A percentile compares a stretch with the other conserved stretches of the same genome.
Evolutionary conservation across 2,329 filamentous ascomycete genomes (phyloP).

Genomic region (Penicillium sp.): DNA sequence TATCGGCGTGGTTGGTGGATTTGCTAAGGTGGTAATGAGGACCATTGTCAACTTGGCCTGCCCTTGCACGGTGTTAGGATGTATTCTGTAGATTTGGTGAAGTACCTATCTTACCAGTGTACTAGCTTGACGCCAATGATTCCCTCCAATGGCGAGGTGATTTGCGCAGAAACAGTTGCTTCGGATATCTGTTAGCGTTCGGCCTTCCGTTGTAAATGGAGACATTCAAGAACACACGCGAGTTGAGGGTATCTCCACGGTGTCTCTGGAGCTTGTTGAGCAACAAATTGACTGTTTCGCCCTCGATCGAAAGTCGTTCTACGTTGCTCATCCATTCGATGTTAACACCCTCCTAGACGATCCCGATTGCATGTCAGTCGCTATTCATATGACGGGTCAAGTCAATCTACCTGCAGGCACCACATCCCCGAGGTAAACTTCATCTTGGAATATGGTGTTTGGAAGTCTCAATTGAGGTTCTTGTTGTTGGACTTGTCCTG

Average conservation of each 20-base stretch:
- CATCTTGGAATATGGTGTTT: constrained; percentile 26
- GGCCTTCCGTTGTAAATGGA: background rate
- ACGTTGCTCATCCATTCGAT: constrained; percentile 45
- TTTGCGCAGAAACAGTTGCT: constrained; percentile 35
- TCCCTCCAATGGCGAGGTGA: constrained; percentile 39
- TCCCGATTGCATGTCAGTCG: background rate
- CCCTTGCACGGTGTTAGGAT: constrained; percentile 25
- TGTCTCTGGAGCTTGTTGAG: constrained; percentile 38
- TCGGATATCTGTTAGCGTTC: background rate
- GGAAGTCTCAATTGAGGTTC: background rate
- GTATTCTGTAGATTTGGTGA: no score
- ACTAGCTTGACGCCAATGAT: constrained; percentile 40
- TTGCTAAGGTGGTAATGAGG: constrained; percentile 36
- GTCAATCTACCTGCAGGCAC: constrained; percentile 30
- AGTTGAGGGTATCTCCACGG: constrained; percentile 42
- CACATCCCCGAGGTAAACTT: constrained; percentile 45
- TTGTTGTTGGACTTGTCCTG: background rate
- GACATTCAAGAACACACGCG: constrained; percentile 22
- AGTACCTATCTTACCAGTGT: constrained; percentile 32
- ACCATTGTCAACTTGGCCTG: constrained; percentile 35
- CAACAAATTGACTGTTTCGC: constrained; percentile 35
- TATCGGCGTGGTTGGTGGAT: constrained; percentile 27
- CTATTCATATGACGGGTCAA: background rate
- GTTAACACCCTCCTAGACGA: constrained; percentile 33
- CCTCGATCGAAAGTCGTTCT: constrained; percentile 31